Base-by-base conservation (phyloP, 441 rosid genomes). In the Brassica balearica region DNA sequence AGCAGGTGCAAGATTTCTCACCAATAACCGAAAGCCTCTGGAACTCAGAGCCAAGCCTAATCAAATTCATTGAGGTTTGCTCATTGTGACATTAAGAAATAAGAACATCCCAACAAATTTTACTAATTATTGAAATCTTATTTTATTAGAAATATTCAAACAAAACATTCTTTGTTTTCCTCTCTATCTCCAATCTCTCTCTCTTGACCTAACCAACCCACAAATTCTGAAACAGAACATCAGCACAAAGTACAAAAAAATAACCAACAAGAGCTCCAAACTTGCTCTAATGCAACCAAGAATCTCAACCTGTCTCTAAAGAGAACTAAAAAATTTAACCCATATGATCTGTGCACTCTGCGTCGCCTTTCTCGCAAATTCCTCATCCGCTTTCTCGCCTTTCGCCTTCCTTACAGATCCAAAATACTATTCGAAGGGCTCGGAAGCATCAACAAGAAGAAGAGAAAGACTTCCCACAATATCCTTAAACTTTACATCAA, bases 11-110 rank as follows among this genome's bases (percentile, higher is more conserved):
- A 34, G 91, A 86, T 77, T 89, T 87, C 59, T 95, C 96, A 1
- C 98, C 98, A 29, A 95, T 48, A 75, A 95, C 90, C 74, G 86
- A 60, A 86, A 95, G 76, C 73, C 91, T 87, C 65, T 85, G 84
- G 61, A 91, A 91, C 80, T 95, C 98, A 38, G 91, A 84, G 14
- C 98, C 96, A 6, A 95, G 94, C 43, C 91, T 89, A 81, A 95
- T 84, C 85, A 91, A 77, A 8, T 95, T 86, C 5, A 95, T 95
- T 1, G 96, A 88, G 43, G 84, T 83, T 90, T 95, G 88, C 93
- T 91, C 82, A 91, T 89, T 1, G 89, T 79, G 9, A 93, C 94
- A 75, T 85, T 89, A 68, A 93, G 85, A 76, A 88, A 17, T 17
- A 17, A 17, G 19, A 17, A 17, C 77, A 64, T 93, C 6, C 99